Evolutionary conservation across 495 filamentous ascomycete genomes (phyloP), one percentile per base, ranked within the genome.

Genomic region (Aspergillus panamensis): DNA sequence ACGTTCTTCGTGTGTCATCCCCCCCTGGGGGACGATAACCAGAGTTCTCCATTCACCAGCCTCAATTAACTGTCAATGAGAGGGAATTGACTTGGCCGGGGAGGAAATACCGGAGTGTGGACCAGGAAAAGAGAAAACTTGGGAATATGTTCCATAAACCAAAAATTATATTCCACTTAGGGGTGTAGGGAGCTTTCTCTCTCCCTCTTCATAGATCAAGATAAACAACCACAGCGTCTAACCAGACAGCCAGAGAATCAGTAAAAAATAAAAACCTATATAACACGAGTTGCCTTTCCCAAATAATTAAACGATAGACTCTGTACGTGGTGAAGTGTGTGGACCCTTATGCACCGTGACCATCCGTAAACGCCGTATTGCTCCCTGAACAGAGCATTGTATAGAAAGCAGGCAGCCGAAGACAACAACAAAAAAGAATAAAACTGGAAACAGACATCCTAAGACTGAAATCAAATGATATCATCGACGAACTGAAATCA

Each of bases 401-500:
- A 19, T 35, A 33, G 8, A 39, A 39, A 49, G 29, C 8, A 49
- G 29, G 31, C 6, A 30, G 19, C 9, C 12, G 19, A 14, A 48
- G 33, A 57, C 5, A 37, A 25, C 39, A 59, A 58, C 20, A 29
- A 53, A 62, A 16, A 30, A 48, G 33, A 50, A 14, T 25, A 32
- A 49, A 49, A 31, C 10, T 31, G 59, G 47, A 48, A 35, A 49
- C 9, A 51, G 51, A 55, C 35, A 21, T 32, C 54, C 19, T 19
- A 13, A 8, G 19, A 21, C 10, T 1, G 16, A 12, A 51, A 62
- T 21, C 25, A 55, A 56, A 43, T 52, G 47, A 58, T 53, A 49
- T 51, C 59, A 66, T 60, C 33, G 45, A 59, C 32, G 48, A 32
- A 43, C 32, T 55, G 50, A 50, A 53, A 58, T 44, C 21, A 52